Evolutionary conservation across 2,329 filamentous ascomycete genomes (phyloP), one percentile per base, ranked within the genome.

Genomic region (Epichloe gansuensis): DNA sequence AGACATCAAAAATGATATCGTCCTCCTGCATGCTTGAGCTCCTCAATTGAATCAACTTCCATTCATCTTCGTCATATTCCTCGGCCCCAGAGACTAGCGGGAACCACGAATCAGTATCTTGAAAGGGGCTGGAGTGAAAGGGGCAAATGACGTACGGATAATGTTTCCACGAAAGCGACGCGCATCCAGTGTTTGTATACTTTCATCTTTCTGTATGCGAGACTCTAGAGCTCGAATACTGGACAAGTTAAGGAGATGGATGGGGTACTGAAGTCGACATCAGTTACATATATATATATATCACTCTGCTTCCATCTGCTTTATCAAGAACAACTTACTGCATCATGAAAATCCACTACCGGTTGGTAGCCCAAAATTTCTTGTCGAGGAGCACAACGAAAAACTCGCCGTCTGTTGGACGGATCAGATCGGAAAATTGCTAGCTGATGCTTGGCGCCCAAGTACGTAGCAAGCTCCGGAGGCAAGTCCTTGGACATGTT

Each of bases 101-200:
- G 27, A 41, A 36, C 6, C 51, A 13, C 9, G 21, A 8, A 21
- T 47, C 44, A 49, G 38, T 52, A 47, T 45, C 50, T 41, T 48
- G 25, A n/a, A 51, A 51, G 8, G 31, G 41, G 8, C 21, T 31
- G 9, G 31, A 23, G 17, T 9, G 12, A 39, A 12, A 38, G 35
- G 12, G 25, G 17, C 27, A 21, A 21, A 13, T 17, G 2, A 57
- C 70, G 64, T 65, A 82, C 78, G 67, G 57, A 87, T 81, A 36
- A 90, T 80, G 59, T 90, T 89, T 39, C 85, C 77, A 25, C 85
- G 76, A 66, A 87, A 89, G 12, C 83, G 76, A 15, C 76, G 68
- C 8, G 78, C 76, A 52, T 84, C 79, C 0, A 89, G 71, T 31
- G 73, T 68, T 31, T 72, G 70, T 17, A 76, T 61, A 6, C 61